These are phyloP conservation scores for Aspergillus alliaceus DNA, from an alignment of 2,329 filamentous ascomycete species.

Conservation along the genomic window DNA sequence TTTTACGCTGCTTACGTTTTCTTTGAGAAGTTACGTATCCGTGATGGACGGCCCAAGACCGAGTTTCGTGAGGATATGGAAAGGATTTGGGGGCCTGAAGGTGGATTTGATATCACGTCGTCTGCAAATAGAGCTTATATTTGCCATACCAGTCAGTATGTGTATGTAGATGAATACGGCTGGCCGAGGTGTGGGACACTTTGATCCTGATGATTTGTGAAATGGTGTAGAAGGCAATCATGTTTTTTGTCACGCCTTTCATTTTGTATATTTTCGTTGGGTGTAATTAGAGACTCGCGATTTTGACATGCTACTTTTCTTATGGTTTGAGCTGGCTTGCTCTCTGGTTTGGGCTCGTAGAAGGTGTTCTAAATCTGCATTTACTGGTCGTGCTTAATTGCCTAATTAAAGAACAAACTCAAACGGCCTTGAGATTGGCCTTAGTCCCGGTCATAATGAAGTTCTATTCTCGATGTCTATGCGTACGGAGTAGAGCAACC, in stretches of 20 bases:
- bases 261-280: background rate
- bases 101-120: background rate
- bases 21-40: slow-evolving; percentile 60
- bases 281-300: background rate
- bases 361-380: too few species aligned
- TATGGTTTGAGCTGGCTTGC: too few species aligned
- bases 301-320: too few species aligned
- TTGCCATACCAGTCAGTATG: background rate
- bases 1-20: slow-evolving; percentile 60
- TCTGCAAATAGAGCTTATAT: background rate
- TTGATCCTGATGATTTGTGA: background rate
- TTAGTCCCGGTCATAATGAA: too few species aligned
- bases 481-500: too few species aligned
- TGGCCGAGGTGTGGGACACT: background rate
- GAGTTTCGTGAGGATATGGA: slow-evolving; percentile 57
- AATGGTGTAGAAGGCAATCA: background rate
- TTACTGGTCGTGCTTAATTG: too few species aligned
- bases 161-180: background rate
- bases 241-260: background rate
- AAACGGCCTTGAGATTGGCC: too few species aligned
- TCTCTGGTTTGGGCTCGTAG: too few species aligned
- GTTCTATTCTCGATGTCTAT: too few species aligned
- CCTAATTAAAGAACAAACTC: too few species aligned
- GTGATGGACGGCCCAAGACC: slow-evolving; percentile 53
- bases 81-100: slow-evolving; percentile 24